phyloP scores from a whole-genome alignment of 2,329 filamentous ascomycete species.

The Microthyrium microscopicum region DNA sequence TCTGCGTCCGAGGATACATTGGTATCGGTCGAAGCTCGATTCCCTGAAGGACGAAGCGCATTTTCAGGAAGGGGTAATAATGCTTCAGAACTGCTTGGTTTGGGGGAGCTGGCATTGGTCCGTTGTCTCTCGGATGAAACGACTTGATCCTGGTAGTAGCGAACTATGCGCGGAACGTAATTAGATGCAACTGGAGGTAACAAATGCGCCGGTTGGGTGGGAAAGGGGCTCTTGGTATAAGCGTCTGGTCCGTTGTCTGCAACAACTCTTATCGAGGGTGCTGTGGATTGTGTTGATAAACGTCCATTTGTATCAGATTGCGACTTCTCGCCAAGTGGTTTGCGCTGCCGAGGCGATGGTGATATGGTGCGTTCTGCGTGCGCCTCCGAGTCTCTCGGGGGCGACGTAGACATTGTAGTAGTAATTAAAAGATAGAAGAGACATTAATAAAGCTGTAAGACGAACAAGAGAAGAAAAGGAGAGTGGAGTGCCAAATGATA shows the following conservation, averaged over 20 bases:
- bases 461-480: neutral
- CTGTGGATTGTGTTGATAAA: too few relatives aligned
- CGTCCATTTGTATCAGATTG: slow-evolving; percentile 21
- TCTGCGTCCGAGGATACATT: slow-evolving; percentile 18
- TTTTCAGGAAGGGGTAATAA: slow-evolving; percentile 19
- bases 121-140: slow-evolving; percentile 23
- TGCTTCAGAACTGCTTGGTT: slow-evolving; percentile 13
- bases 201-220: slow-evolving; percentile 22
- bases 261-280: slow-evolving; percentile 24
- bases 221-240: slow-evolving; percentile 24
- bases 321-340: slow-evolving; percentile 22
- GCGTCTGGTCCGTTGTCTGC: slow-evolving; percentile 18
- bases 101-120: slow-evolving; percentile 23
- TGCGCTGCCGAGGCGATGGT: slow-evolving; percentile 18
- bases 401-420: slow-evolving; percentile 4
- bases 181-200: slow-evolving; percentile 14
- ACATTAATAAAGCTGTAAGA: slow-evolving; percentile 3
- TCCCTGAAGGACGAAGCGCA: slow-evolving; percentile 18
- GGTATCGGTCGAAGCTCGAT: slow-evolving; percentile 21
- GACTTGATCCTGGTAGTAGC: slow-evolving; percentile 21
- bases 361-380: slow-evolving; percentile 12
- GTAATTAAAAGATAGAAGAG: slow-evolving; percentile 1
- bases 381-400: slow-evolving; percentile 1
- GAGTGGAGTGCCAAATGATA: slow-evolving; percentile 1
- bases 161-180: slow-evolving; percentile 12